Percentiles rank a stretch among this genome's conserved stretches.
Conservation (phyloP, 345 rosid genomes). For the Moricandia moricandioides region DNA sequence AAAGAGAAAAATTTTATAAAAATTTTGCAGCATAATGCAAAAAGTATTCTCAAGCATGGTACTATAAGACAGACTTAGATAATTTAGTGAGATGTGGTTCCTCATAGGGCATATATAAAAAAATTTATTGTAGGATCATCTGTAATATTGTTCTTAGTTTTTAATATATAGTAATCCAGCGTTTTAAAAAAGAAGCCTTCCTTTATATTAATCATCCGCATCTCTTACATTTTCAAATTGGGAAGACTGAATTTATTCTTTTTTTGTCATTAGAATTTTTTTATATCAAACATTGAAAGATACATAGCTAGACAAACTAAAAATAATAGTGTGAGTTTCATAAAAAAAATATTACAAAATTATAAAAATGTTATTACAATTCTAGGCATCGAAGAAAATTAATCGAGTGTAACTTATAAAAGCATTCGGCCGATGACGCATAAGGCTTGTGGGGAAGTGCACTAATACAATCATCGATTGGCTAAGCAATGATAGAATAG, state of each 20-base stretch:
- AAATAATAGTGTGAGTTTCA: background rate
- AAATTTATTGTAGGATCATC: too few relatives aligned
- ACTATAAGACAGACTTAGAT: too few relatives aligned
- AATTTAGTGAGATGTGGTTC: too few relatives aligned
- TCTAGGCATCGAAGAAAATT: background rate
- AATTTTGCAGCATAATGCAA: too few relatives aligned
- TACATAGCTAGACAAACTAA: background rate
- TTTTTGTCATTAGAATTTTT: background rate
- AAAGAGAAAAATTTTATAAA: too few relatives aligned
- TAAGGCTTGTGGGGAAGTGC: conserved; percentile 12
- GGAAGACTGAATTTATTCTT: background rate
- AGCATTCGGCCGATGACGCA: background rate
- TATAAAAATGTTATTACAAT: background rate
- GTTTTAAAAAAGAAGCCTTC: too few relatives aligned
- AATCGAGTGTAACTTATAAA: background rate
- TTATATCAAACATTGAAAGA: background rate
- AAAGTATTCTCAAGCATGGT: too few relatives aligned
- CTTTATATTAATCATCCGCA: background rate
- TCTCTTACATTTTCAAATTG: background rate
- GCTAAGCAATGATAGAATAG: conserved; percentile 6
- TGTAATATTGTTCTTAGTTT: too few relatives aligned
- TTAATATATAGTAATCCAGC: too few relatives aligned
- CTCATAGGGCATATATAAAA: too few relatives aligned
- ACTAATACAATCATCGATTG: conserved; percentile 24
- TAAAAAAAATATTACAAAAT: background rate